These are phyloP conservation scores for Melanopsichium pennsylvanicum DNA, from an alignment of 1,284 basidiomycete genomes.

Conservation along the genomic window DNA sequence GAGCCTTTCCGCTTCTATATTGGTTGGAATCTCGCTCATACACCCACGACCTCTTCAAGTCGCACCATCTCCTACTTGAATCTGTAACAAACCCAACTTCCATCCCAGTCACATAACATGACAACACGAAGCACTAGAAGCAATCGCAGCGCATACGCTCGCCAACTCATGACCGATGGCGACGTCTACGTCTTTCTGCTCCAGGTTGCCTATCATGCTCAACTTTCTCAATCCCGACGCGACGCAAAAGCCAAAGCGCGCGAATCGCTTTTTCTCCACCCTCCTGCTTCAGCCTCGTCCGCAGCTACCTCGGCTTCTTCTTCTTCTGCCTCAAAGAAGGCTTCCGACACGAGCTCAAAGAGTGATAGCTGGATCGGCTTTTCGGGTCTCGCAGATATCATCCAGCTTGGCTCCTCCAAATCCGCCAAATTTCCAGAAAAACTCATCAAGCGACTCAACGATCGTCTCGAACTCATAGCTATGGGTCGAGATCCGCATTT, in stretches of 20 bases:
- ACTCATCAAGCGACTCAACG: conserved; percentile 58
- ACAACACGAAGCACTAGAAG: conserved; percentile 54
- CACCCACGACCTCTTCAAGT: too few species aligned
- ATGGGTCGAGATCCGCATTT: conserved; percentile 61
- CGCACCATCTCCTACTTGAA: not conserved
- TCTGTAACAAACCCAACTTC: too few species aligned
- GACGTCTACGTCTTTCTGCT: conserved; percentile 63
- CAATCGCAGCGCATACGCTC: conserved; percentile 28
- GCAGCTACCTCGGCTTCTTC: not conserved
- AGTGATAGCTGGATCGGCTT: conserved; percentile 56
- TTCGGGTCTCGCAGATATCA: conserved; percentile 49
- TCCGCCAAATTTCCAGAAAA: conserved; percentile 61
- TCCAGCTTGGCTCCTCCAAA: conserved; percentile 47
- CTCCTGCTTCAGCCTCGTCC: conserved; percentile 4
- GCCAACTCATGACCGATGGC: conserved; percentile 56
- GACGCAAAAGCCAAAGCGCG: conserved; percentile 37
- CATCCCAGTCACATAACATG: conserved; percentile 25
- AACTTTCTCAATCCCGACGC: conserved; percentile 22
- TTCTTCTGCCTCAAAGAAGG: conserved; percentile 20
- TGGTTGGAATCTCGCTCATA: too few species aligned
- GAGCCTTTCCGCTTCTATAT: too few species aligned
- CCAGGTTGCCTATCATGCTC: conserved; percentile 55
- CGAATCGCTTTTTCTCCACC: conserved; percentile 7
- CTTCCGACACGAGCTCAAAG: conserved; percentile 19
- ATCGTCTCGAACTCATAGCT: conserved; percentile 60